These are phyloP conservation scores for Candida silvicultrix DNA, from an alignment of 805 yeast genomes.

Conservation along the genomic window DNA sequence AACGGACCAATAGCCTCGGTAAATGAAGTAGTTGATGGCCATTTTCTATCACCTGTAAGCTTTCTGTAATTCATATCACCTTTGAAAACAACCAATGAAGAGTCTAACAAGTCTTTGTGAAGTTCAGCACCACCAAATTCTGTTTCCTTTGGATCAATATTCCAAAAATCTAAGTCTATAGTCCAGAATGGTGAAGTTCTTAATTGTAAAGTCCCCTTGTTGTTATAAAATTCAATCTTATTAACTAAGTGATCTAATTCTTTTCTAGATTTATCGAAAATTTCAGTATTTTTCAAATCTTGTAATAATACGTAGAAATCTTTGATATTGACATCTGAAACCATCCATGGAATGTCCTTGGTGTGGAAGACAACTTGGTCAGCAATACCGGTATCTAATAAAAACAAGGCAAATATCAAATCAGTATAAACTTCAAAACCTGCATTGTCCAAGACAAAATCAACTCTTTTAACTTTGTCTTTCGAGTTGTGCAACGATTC, in stretches of 20 bases:
- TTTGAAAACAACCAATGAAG: constrained; percentile 75
- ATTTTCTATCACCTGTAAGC: constrained; percentile 81
- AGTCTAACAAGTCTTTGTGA: constrained; percentile 52
- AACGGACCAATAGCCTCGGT: constrained; percentile 61
- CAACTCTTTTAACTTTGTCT: constrained; percentile 40
- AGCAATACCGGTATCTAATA: constrained; percentile 66
- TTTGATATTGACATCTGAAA: constrained; percentile 85
- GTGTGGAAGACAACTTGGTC: constrained; percentile 72
- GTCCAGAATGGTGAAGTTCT: constrained; percentile 85
- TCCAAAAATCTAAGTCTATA: constrained; percentile 67
- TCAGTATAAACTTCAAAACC: constrained; percentile 96
- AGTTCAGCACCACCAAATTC: constrained; percentile 55
- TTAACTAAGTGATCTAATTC: constrained; percentile 44
- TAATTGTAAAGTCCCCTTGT: constrained; percentile 41
- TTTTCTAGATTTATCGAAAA: constrained; percentile 41
- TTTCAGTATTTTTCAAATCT: constrained; percentile 45
- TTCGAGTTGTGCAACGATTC: constrained; percentile 15
- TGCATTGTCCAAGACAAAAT: constrained; percentile 84
- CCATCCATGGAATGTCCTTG: constrained; percentile 94
- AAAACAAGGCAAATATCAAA: constrained; percentile 53
- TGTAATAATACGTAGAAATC: constrained; percentile 59
- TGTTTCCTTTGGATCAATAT: constrained; percentile 44
- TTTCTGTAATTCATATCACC: constrained; percentile 97
- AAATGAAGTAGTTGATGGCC: constrained; percentile 83
- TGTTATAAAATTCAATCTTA: constrained; percentile 36